Evolutionary conservation across 1,284 basidiomycete species (phyloP).

Genomic region (Xerocomus amazonicus): DNA sequence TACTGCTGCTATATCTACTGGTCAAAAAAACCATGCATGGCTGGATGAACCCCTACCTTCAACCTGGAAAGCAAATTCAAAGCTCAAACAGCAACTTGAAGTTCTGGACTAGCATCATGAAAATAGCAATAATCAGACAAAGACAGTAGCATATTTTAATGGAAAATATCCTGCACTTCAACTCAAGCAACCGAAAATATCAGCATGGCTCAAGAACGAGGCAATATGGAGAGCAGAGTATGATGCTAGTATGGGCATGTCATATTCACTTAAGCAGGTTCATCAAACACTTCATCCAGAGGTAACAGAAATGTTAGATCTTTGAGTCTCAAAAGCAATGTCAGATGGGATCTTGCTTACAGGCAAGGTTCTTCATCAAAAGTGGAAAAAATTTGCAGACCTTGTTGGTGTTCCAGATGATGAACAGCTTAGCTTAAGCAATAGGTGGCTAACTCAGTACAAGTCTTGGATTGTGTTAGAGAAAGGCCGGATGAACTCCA

Average conservation of each 20-base stretch:
- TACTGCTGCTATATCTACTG: too few relatives aligned
- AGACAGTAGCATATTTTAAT: slow-evolving; percentile 8
- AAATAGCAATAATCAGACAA: neutral
- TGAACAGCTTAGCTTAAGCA: neutral
- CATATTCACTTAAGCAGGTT: neutral
- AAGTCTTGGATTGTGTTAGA: neutral
- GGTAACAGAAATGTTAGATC: slow-evolving; percentile 14
- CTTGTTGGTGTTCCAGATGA: slow-evolving; percentile 1
- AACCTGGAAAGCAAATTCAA: slow-evolving; percentile 6
- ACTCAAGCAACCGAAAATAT: slow-evolving; percentile 4
- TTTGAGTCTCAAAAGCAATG: slow-evolving; percentile 16
- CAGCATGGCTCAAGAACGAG: neutral
- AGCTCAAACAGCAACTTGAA: slow-evolving; percentile 3
- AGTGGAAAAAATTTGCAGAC: slow-evolving; percentile 10
- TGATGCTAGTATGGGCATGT: fast-evolving
- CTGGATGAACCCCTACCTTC: too few relatives aligned
- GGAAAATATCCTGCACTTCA: slow-evolving; percentile 1
- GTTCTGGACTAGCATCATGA: slow-evolving; percentile 14
- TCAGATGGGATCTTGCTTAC: neutral
- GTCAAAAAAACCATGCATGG: too few relatives aligned
- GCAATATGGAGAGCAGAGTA: neutral
- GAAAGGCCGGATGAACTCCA: too few relatives aligned
- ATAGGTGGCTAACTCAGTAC: slow-evolving; percentile 1
- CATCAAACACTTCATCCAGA: slow-evolving; percentile 9
- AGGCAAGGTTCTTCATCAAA: slow-evolving; percentile 3